Conservation (phyloP, 2,329 filamentous ascomycete genomes). For the Trichoderma aggressivum region DNA sequence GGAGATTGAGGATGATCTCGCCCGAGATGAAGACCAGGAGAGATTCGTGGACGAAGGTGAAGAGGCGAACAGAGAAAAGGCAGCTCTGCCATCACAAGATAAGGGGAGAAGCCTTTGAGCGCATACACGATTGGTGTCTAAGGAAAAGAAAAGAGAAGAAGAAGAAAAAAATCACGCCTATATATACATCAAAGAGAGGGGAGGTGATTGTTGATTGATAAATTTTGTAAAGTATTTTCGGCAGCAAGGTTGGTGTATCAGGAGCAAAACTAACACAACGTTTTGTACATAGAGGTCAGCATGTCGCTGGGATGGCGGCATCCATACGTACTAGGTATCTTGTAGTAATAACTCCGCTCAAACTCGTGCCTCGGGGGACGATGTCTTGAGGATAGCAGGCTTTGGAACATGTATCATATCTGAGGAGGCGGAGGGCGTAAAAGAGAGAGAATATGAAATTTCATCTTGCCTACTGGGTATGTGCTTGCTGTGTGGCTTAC, state of each 20-base stretch:
- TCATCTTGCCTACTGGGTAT: background rate
- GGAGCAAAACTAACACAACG: background rate
- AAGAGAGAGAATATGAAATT: background rate
- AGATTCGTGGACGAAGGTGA: constrained; percentile 29
- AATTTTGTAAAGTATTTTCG: constrained; percentile 1
- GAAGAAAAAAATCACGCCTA: background rate
- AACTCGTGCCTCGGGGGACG: background rate
- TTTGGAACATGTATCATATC: background rate
- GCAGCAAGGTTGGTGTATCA: background rate
- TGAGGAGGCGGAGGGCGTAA: background rate
- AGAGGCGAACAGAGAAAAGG: constrained; percentile 20
- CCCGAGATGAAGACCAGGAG: constrained; percentile 28
- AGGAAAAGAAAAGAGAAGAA: background rate
- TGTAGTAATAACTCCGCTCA: constrained; percentile 15
- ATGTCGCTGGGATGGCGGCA: background rate
- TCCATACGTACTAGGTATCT: background rate
- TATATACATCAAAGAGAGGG: background rate
- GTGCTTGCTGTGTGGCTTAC: background rate
- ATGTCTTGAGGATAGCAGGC: background rate
- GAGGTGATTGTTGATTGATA: background rate
- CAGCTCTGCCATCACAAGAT: constrained; percentile 3
- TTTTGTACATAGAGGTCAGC: constrained; percentile 1
- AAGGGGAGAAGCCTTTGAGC: background rate
- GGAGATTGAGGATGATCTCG: constrained; percentile 46
- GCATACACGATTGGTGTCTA: background rate